These are phyloP conservation scores for Conticribra weissflogii DNA, from an alignment of 108 stramenopile species.

Conservation along the genomic window DNA sequence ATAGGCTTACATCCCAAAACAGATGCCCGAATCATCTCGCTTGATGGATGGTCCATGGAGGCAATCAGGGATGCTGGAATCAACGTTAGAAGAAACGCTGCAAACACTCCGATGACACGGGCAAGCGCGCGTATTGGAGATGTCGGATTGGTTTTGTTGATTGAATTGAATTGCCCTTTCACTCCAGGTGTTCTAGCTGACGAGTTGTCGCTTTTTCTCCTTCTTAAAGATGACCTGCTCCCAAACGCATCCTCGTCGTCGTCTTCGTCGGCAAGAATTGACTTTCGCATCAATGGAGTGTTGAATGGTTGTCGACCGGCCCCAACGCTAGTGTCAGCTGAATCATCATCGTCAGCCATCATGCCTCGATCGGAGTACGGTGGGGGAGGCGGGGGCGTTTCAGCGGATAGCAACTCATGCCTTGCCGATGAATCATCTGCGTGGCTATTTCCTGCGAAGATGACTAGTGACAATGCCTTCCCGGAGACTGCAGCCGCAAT, in stretches of 20 bases:
- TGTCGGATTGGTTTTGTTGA: slow-evolving; percentile 11
- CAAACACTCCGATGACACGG: slow-evolving; percentile 37
- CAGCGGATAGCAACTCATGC: slow-evolving; percentile 29
- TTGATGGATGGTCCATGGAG: slow-evolving; percentile 31
- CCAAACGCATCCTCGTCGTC: slow-evolving; percentile 42
- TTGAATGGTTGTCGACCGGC: slow-evolving; percentile 40
- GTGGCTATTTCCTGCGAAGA: slow-evolving; percentile 28
- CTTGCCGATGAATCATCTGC: slow-evolving; percentile 3
- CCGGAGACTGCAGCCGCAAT: slow-evolving; percentile 24
- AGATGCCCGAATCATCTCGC: slow-evolving; percentile 44
- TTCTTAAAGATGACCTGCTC: slow-evolving; percentile 32
- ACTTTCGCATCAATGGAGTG: slow-evolving; percentile 48
- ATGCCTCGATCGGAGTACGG: slow-evolving; percentile 2
- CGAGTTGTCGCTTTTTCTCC: slow-evolving; percentile 9
- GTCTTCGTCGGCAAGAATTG: slow-evolving; percentile 48
- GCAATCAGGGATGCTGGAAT: slow-evolving; percentile 47
- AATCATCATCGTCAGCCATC: slow-evolving; percentile 43
- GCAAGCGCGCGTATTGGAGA: slow-evolving; percentile 25
- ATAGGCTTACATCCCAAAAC: slow-evolving; percentile 47
- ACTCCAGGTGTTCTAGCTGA: slow-evolving; percentile 14
- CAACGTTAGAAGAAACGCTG: slow-evolving; percentile 40
- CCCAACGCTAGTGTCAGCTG: slow-evolving; percentile 41
- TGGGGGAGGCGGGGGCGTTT: slow-evolving; percentile 41
- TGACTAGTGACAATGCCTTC: slow-evolving; percentile 19
- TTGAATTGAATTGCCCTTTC: slow-evolving; percentile 21